Conservation (phyloP, 441 rosid species). For the Breynia disticha region DNA sequence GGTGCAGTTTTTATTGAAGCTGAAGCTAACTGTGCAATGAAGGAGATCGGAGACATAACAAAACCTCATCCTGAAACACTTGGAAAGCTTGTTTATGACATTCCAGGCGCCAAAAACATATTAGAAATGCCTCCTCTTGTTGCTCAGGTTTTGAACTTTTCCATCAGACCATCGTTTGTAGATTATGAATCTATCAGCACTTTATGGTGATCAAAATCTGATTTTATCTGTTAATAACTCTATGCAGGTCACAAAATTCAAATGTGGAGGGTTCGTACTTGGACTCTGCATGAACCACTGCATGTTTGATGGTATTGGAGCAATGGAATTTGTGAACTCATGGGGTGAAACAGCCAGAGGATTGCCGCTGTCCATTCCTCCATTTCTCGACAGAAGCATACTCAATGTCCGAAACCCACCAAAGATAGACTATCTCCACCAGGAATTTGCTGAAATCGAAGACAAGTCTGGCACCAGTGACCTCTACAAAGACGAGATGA, state of each 20-base stretch:
- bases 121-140: slow-evolving; percentile 78
- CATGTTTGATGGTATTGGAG: slow-evolving; percentile 82
- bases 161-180: too few relatives aligned
- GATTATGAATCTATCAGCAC: too few relatives aligned
- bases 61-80: slow-evolving; percentile 70
- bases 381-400: slow-evolving; percentile 53
- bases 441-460: slow-evolving; percentile 69
- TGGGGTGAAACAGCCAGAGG: slow-evolving; percentile 93
- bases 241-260: slow-evolving; percentile 65
- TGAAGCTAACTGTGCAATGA: slow-evolving; percentile 57
- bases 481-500: slow-evolving; percentile 47
- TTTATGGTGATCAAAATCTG: too few relatives aligned
- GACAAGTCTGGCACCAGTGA: slow-evolving; percentile 42
- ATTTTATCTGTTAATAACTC: background rate
- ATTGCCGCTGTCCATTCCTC: slow-evolving; percentile 49
- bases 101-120: slow-evolving; percentile 69
- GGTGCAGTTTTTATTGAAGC: slow-evolving; percentile 88
- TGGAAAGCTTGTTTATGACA: slow-evolving; percentile 66
- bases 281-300: slow-evolving; percentile 79
- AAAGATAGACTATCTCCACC: slow-evolving; percentile 46
- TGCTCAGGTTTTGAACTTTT: slow-evolving; percentile 50
- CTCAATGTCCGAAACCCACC: slow-evolving; percentile 56
- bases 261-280: slow-evolving; percentile 77
- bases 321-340: slow-evolving; percentile 86
- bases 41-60: slow-evolving; percentile 68